Evolutionary conservation across 345 rosid genomes (phyloP), one percentile per base, ranked within the genome.

Genomic region (Rhodomyrtus tomentosa): DNA sequence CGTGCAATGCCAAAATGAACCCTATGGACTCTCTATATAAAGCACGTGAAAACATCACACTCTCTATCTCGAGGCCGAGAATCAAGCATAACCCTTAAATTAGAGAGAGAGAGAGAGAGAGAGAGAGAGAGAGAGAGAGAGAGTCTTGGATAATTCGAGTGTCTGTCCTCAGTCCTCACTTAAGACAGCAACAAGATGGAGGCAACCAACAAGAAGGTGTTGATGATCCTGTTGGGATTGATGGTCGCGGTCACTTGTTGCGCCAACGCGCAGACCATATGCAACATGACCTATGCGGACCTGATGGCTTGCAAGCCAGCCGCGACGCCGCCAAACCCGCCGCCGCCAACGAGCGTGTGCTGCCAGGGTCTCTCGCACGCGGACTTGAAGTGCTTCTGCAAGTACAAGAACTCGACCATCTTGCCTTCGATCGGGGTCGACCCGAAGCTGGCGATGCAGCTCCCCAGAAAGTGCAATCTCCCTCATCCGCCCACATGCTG

Each of bases 381-480:
- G 0, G 73, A 92, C 87, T 2, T 89, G 82, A 58, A 15, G 6
- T 93, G 95, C 87, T 92, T 93, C 58, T 93, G 95, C 92, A 79
- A 85, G 18, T 90, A 89, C 87, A 91, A 88, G 87, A 92, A 89
- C 84, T 93, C 94, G 24, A 83, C 81, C 10, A 15, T 91, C 36
- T 85, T 93, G 85, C 94, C 93, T 50, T 86, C 90, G 6, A 86
- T 90, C 32, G 95, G 95, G 0, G 89, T 92, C 16, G 94, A 93
- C 55, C 93, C 95, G 3, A 89, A 92, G 7, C 95, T 93, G 21
- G 94, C 92, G 82, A 40, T 92, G 87, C 88, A 92, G 85, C 92
- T 92, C 53, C 93, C 93, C n/a, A 80, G 36, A 55, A 88, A 89
- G 87, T 92, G 95, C 90, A 87, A 85, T 12, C 88, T 92, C 76